phyloP scores from a whole-genome alignment of 768 basidiomycete species.

The Bullera alba region DNA sequence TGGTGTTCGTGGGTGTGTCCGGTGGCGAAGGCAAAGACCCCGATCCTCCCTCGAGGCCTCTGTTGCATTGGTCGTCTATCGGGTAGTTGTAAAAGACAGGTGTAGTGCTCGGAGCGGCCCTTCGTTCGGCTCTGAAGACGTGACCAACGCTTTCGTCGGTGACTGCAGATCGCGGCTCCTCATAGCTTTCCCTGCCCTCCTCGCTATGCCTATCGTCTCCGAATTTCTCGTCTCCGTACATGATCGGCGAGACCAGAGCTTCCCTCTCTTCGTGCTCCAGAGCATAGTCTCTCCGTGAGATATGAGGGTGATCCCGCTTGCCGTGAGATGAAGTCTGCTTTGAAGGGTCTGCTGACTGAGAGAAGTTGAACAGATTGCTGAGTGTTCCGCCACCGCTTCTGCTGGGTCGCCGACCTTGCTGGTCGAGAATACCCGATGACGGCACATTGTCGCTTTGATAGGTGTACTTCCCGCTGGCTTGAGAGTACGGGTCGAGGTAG shows the following conservation, averaged over 20 bases:
- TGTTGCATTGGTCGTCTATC: too few relatives aligned
- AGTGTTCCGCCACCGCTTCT: not conserved
- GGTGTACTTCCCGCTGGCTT: too few relatives aligned
- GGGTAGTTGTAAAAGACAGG: too few relatives aligned
- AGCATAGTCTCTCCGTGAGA: slow-evolving; percentile 2
- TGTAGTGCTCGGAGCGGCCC: not conserved
- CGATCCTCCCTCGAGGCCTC: too few relatives aligned
- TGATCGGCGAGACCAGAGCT: not conserved
- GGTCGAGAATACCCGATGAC: too few relatives aligned
- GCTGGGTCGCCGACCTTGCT: too few relatives aligned
- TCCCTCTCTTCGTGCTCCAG: not conserved
- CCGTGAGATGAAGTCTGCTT: slow-evolving; percentile 9
- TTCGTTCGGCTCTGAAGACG: not conserved
- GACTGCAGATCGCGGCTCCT: not conserved
- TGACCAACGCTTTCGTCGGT: not conserved
- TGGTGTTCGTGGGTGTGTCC: too few relatives aligned
- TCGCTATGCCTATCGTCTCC: not conserved
- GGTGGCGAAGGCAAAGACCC: too few relatives aligned
- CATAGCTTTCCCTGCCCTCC: not conserved
- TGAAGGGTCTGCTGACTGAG: not conserved
- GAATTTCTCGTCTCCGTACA: not conserved
- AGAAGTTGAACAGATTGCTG: slow-evolving; percentile 2
- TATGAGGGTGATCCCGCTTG: slow-evolving; percentile 28
- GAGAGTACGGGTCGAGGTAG: slow-evolving; percentile 2
- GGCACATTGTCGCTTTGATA: too few relatives aligned